A percentile compares a stretch with the other conserved stretches of the same genome.
These are phyloP conservation scores for Anisodus acutangulus DNA, from an alignment of 257 asterid genomes.

Conservation along the genomic window DNA sequence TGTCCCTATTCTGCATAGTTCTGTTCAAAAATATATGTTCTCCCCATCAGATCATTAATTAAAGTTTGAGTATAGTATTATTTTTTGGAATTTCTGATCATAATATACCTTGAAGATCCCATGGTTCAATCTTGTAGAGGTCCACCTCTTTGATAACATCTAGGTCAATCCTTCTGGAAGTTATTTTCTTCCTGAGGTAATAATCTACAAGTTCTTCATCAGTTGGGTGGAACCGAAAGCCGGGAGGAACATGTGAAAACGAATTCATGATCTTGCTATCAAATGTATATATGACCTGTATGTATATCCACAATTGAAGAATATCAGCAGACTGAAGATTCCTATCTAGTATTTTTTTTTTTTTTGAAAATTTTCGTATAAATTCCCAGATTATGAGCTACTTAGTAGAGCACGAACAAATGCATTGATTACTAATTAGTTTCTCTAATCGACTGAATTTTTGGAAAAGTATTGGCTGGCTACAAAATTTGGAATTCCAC, in stretches of 20 bases:
- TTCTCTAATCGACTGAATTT: background rate
- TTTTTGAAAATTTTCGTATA: background rate
- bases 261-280: slow-evolving; percentile 55
- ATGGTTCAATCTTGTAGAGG: slow-evolving; percentile 92
- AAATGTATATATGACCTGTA: slow-evolving; percentile 37
- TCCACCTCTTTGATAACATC: slow-evolving; percentile 87
- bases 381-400: background rate
- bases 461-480: background rate
- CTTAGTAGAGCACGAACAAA: background rate
- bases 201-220: slow-evolving; percentile 95
- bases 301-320: background rate
- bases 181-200: slow-evolving; percentile 76
- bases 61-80: background rate
- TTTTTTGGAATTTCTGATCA: no score
- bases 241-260: slow-evolving; percentile 88
- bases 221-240: slow-evolving; percentile 91
- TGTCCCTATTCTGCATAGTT: slow-evolving; percentile 84
- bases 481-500: background rate
- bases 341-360: no score
- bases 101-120: slow-evolving; percentile 91
- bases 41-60: background rate
- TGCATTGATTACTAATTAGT: background rate
- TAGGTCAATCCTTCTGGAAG: slow-evolving; percentile 62
- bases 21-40: slow-evolving; percentile 35
- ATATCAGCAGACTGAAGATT: background rate